A percentile compares a stretch with the other conserved stretches of the same genome.
Conservation (phyloP, 495 filamentous ascomycete species). For the Diplogelasinospora grovesii region DNA sequence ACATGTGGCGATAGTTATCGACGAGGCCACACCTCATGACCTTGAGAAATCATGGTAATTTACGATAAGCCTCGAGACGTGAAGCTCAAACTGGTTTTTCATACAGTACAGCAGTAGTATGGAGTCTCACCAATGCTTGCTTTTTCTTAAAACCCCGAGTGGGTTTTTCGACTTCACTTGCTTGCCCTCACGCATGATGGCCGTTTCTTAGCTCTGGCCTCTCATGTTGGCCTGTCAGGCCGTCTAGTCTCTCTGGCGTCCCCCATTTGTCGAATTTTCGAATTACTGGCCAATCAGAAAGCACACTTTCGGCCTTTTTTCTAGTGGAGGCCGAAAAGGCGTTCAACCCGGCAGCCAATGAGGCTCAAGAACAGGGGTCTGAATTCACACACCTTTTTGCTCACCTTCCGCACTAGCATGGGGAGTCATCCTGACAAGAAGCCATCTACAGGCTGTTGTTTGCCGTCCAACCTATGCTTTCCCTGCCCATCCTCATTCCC, state of each 20-base stretch:
- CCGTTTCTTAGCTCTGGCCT: not conserved
- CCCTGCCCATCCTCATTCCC: slow-evolving; percentile 18
- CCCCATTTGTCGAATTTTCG: slow-evolving; percentile 14
- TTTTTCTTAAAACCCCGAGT: no score
- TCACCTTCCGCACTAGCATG: slow-evolving; percentile 31
- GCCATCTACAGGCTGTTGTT: slow-evolving; percentile 20
- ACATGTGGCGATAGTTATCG: no score
- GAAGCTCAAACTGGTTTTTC: no score
- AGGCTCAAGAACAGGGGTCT: slow-evolving; percentile 30
- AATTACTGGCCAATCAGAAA: slow-evolving; percentile 20
- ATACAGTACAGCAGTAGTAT: no score
- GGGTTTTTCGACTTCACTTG: no score
- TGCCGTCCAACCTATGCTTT: slow-evolving; percentile 10
- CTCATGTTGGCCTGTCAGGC: slow-evolving; percentile 7
- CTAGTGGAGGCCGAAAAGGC: slow-evolving; percentile 26
- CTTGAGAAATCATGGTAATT: no score
- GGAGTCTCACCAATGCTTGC: no score
- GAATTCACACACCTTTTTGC: slow-evolving; percentile 26
- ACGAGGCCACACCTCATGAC: no score
- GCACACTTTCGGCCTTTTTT: slow-evolving; percentile 15
- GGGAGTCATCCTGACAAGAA: slow-evolving; percentile 19
- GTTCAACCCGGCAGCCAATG: slow-evolving; percentile 26
- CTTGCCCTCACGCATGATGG: not conserved
- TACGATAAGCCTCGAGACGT: no score
- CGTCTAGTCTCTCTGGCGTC: slow-evolving; percentile 8